Percentiles rank a stretch among this genome's conserved stretches.
These are phyloP conservation scores for Trichophyton schoenleinii DNA, from an alignment of 2,329 filamentous ascomycete species.

Conservation along the genomic window DNA sequence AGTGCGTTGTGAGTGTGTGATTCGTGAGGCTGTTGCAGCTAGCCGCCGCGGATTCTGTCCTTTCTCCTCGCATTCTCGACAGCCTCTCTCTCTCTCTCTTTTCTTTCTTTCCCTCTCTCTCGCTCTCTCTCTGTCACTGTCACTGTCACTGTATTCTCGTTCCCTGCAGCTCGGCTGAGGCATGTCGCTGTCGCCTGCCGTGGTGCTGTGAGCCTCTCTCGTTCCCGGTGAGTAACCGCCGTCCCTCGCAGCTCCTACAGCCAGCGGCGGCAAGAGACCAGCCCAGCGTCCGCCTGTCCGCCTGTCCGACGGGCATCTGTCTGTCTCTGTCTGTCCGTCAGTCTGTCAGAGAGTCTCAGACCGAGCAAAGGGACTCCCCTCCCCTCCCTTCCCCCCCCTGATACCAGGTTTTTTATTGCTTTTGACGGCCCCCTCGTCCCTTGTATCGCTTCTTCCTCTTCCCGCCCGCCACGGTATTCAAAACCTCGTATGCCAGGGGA, in stretches of 20 bases:
- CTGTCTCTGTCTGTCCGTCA: neutral
- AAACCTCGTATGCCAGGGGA: neutral
- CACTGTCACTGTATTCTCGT: neutral
- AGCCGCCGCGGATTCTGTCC: neutral
- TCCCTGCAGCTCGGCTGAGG: neutral
- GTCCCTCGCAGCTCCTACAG: neutral
- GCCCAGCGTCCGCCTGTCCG: neutral
- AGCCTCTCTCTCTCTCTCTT: neutral
- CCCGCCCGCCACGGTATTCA: neutral
- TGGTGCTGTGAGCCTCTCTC: neutral
- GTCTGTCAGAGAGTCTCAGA: neutral
- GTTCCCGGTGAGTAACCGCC: neutral
- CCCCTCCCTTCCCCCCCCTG: neutral
- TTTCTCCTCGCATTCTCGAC: neutral
- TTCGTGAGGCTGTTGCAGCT: slow-evolving; percentile 3
- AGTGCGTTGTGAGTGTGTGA: neutral
- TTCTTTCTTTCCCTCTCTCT: neutral
- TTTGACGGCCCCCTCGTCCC: neutral
- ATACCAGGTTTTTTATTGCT: neutral
- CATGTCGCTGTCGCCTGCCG: neutral
- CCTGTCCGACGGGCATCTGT: neutral
- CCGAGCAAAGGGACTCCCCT: neutral
- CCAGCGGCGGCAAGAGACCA: neutral
- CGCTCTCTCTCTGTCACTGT: neutral
- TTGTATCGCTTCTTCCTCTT: neutral